Base-by-base conservation (phyloP, 768 basidiomycete species). In the Cystofilobasidium ferigula region DNA sequence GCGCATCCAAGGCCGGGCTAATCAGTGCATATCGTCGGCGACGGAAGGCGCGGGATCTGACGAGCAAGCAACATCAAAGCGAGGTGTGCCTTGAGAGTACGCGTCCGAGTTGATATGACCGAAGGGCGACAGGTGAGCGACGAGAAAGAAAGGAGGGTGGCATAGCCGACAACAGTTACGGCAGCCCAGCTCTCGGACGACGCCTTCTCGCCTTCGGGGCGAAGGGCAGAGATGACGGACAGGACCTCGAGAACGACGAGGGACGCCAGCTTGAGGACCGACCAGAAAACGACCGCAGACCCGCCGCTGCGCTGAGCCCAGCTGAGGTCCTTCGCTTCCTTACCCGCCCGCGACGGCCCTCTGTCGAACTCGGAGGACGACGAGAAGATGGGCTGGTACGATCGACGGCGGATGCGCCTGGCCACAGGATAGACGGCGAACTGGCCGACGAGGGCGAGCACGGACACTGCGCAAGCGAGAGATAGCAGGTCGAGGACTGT, bases 301-400 rank as follows among this genome's bases (percentile, higher is more conserved):
- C 67, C 67, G 22, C 62, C 62, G 56, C 62, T 68, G 43, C 57
- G 43, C 40, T 40, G 32, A 3, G 63, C n/a, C 42, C 34, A 68
- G 7, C 65, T 60, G 9, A 47, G 36, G 22, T 22, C 58, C 34
- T 57, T 47, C 14, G 48, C 20, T 26, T 57, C 61, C 38, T 16
- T 26, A 1, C 62, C 67, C 38, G 35, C 61, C 38, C 28, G 28
- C 35, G 48, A 28, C n/a, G n/a, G n/a, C n/a, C n/a, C n/a, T n/a
- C n/a, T n/a, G 42, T 67, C 63, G n/a, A 59, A 56, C 34, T 56
- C 65, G 9, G 65, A 67, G 1, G 59, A 61, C 9, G 48, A 22
- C 1, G 65, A 67, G 8, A 54, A 61, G 34, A 67, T n/a, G 40
- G 65, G 42, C 26, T 54, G 26, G 51, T 54, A 54, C 14, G 30